A percentile compares a stretch with the other conserved stretches of the same genome.
phyloP scores from a whole-genome alignment of 2,329 filamentous ascomycete genomes.

The Claviceps humidiphila region DNA sequence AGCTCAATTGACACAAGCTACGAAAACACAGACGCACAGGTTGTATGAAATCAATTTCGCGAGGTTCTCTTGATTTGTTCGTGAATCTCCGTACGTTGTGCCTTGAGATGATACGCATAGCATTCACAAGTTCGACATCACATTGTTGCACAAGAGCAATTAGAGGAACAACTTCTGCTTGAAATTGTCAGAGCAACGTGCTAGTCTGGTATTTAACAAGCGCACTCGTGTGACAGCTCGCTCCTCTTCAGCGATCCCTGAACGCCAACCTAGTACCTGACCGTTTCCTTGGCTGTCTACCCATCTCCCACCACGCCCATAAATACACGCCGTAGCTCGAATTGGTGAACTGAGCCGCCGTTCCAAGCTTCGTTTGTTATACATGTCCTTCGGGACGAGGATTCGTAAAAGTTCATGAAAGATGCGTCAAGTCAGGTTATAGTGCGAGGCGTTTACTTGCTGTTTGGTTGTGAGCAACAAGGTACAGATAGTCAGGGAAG shows the following conservation, averaged over 20 bases:
- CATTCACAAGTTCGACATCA: no score
- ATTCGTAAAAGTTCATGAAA: slow-evolving; percentile 24
- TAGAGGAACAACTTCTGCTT: slow-evolving; percentile 13
- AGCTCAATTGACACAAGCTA: no score
- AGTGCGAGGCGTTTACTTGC: slow-evolving; percentile 56
- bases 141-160: neutral
- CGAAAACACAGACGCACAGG: no score
- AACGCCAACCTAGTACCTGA: slow-evolving; percentile 18
- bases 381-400: slow-evolving; percentile 17
- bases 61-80: no score
- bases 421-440: slow-evolving; percentile 41
- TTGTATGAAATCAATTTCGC: no score
- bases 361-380: slow-evolving; percentile 12
- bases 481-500: neutral
- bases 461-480: slow-evolving; percentile 25
- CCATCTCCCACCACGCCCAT: slow-evolving; percentile 19
- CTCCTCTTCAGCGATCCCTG: slow-evolving; percentile 14
- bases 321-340: slow-evolving; percentile 9
- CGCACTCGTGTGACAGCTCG: slow-evolving; percentile 15
- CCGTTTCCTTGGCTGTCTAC: slow-evolving; percentile 18
- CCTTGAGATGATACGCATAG: neutral
- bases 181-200: slow-evolving; percentile 14
- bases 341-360: slow-evolving; percentile 5
- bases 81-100: no score
- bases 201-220: slow-evolving; percentile 12